These are phyloP conservation scores for Pisolithus marmoratus DNA, from an alignment of 768 basidiomycete species.

Conservation along the genomic window DNA sequence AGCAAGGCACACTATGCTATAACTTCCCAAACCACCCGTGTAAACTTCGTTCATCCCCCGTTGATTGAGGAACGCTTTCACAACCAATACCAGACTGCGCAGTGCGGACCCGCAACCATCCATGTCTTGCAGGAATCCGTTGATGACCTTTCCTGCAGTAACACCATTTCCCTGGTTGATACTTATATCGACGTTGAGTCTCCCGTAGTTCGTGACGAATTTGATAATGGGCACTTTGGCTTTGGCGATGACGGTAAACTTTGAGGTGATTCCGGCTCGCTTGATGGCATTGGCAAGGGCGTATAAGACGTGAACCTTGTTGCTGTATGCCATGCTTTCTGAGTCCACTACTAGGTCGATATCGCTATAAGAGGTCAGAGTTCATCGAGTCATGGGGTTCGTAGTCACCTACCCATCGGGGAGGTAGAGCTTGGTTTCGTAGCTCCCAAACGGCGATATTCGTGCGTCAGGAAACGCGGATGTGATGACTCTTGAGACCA, in stretches of 20 bases:
- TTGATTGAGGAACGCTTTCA: slow-evolving; percentile 87
- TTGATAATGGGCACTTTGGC: slow-evolving; percentile 98
- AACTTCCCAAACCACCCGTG: slow-evolving; percentile 90
- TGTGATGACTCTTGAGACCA: slow-evolving; percentile 62
- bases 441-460: slow-evolving; percentile 87
- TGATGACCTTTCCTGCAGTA: slow-evolving; percentile 71
- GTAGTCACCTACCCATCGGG: slow-evolving; percentile 70
- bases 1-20: slow-evolving; percentile 89
- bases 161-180: slow-evolving; percentile 88
- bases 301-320: slow-evolving; percentile 66
- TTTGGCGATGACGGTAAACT: slow-evolving; percentile 84
- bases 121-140: slow-evolving; percentile 69
- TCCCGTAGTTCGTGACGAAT: slow-evolving; percentile 77
- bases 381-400: not conserved
- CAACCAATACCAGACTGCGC: slow-evolving; percentile 79
- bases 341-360: slow-evolving; percentile 93
- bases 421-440: slow-evolving; percentile 88
- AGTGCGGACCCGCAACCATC: slow-evolving; percentile 54
- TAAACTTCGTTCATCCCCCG: slow-evolving; percentile 98
- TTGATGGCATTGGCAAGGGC: slow-evolving; percentile 76
- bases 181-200: slow-evolving; percentile 89
- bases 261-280: slow-evolving; percentile 64
- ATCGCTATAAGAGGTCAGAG: slow-evolving; percentile 51
- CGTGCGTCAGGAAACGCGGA: slow-evolving; percentile 71
- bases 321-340: slow-evolving; percentile 61